phyloP scores from a whole-genome alignment of 2,329 filamentous ascomycete species.

The Penicillium sp. region DNA sequence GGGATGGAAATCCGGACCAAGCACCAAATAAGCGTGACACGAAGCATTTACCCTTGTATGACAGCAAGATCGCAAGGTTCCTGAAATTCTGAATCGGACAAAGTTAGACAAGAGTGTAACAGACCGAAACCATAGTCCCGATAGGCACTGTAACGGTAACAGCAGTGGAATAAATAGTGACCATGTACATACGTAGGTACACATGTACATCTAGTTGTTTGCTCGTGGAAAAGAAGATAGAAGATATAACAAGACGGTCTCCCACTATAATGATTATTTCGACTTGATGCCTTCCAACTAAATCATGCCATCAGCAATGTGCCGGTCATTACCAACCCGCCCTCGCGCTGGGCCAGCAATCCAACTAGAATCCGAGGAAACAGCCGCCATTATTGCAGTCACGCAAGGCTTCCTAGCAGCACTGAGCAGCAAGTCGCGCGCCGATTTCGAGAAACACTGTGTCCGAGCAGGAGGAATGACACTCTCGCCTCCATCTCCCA shows the following conservation, averaged over 20 bases:
- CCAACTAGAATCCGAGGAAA: slow-evolving; percentile 10
- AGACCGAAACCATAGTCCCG: not conserved
- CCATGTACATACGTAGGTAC: not conserved
- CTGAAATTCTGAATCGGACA: not conserved
- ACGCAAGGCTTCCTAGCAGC: slow-evolving; percentile 26
- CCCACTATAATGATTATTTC: not conserved
- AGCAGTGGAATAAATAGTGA: not conserved
- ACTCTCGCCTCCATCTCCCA: slow-evolving; percentile 25
- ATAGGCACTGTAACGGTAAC: slow-evolving; percentile 5
- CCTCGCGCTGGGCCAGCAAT: not conserved
- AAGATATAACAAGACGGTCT: not conserved
- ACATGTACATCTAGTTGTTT: not conserved
- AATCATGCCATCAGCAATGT: slow-evolving; percentile 8
- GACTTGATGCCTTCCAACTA: not conserved
- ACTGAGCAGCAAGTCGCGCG: slow-evolving; percentile 24
- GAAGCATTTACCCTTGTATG: not conserved
- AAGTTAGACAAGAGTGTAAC: slow-evolving; percentile 2
- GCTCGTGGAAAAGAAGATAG: not conserved
- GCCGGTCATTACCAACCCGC: slow-evolving; percentile 9
- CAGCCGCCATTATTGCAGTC: slow-evolving; percentile 22
- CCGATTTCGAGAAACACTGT: slow-evolving; percentile 30
- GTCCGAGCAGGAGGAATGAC: slow-evolving; percentile 30
- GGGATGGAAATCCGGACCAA: not conserved
- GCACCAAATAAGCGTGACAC: not conserved
- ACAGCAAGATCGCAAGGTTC: not conserved